Evolutionary conservation across 1,284 basidiomycete species (phyloP).

Genomic region (Ustilago shanxiensis): DNA sequence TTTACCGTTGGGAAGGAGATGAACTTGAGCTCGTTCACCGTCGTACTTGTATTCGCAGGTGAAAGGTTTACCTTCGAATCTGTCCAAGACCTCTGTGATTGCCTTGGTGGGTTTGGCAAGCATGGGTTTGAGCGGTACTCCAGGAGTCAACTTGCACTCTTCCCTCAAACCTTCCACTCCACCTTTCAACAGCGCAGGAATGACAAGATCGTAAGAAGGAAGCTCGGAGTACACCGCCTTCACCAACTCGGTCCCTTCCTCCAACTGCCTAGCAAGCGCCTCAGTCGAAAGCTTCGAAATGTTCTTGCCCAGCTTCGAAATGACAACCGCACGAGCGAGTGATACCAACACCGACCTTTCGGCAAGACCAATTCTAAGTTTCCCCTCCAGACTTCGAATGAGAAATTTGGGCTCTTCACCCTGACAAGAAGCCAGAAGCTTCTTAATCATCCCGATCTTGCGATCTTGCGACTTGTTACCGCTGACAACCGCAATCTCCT

Average conservation of each 20-base stretch:
- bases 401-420: conserved; percentile 93
- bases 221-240: conserved; percentile 96
- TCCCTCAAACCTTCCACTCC: conserved; percentile 81
- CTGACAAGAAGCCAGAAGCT: conserved; percentile 90
- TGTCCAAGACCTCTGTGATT: conserved; percentile 96
- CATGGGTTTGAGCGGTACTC: conserved; percentile 97
- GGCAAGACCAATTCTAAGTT: conserved; percentile 95
- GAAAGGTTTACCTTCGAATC: conserved; percentile 94
- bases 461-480: conserved; percentile 75
- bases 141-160: conserved; percentile 90
- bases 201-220: conserved; percentile 90
- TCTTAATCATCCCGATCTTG: conserved; percentile 95
- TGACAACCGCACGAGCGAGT: conserved; percentile 63
- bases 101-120: conserved; percentile 99
- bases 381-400: conserved; percentile 94
- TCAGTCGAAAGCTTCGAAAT: conserved; percentile 75
- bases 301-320: conserved; percentile 72
- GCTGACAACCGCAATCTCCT: conserved; percentile 77
- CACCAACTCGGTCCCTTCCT: conserved; percentile 82
- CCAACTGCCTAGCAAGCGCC: conserved; percentile 80
- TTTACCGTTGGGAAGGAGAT: conserved; percentile 45
- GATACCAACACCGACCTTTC: conserved; percentile 79
- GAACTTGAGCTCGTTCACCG: conserved; percentile 89
- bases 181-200: conserved; percentile 87
- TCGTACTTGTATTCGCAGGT: conserved; percentile 99